Base-by-base conservation (phyloP, 768 basidiomycete genomes). In the Hydnomerulius pinastri region DNA sequence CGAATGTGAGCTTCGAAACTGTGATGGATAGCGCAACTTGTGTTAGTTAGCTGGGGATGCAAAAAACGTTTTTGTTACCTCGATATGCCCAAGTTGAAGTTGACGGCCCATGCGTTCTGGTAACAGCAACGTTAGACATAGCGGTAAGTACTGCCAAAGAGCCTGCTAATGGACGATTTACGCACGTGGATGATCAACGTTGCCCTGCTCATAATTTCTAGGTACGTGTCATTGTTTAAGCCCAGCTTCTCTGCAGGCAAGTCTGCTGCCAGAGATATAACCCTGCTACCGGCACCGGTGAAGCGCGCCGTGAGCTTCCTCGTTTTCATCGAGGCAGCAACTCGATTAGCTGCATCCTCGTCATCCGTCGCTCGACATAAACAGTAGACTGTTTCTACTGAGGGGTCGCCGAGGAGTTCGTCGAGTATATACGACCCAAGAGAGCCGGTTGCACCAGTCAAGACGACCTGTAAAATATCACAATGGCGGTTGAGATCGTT, bases 71-170 rank as follows among this genome's bases (percentile, higher is more conserved):
- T 17, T 29, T 41, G 50, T 4, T 41, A 51, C 63, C 66, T 65
- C 6, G 61, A 56, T 18, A 65, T 63, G 8, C 65, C 66, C 32
- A 81, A 63, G 43, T 71, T 73, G 53, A 83, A 82, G 60, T 82
- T 82, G 48, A 82, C 81, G 1, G 77, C 73, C 81, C 81, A 82
- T 8, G 78, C 79, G 43, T 77, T 80, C 77, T 78, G 43, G 27
- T n/a, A n/a, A n/a, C n/a, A n/a, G n/a, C n/a, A n/a, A n/a, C n/a
- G n/a, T n/a, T n/a, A n/a, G 35, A 35, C 44, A 9, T 17, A 27
- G 25, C 17, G 46, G 15, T 12, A 12, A 40, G 12, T 9, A 29
- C 18, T 12, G 10, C 12, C 17, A 8, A 15, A 25, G 3, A 35
- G 17, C 33, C 33, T 5, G 12, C 33, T n/a, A n/a, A 17, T 9